Conservation (phyloP, 1,284 basidiomycete genomes). For the Papiliotrema flavescens region DNA sequence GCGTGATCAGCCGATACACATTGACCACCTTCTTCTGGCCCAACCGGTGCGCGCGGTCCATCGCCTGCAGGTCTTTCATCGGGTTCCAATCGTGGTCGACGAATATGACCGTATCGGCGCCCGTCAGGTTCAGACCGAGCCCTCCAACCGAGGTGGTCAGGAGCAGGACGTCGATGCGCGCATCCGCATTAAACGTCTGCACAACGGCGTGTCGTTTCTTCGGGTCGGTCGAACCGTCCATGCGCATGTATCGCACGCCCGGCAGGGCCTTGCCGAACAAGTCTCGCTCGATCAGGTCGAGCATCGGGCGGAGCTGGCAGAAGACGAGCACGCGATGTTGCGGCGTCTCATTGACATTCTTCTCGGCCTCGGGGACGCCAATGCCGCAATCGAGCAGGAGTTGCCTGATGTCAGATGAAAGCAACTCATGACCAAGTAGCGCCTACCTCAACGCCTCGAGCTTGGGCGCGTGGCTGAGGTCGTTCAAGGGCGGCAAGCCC, state of each 20-base stretch:
- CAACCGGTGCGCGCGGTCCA: constrained; percentile 97
- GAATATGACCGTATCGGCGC: constrained; percentile 98
- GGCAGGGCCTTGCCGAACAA: constrained; percentile 92
- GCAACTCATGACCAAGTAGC: constrained; percentile 3
- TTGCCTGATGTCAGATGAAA: constrained; percentile 61
- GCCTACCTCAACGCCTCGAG: constrained; percentile 79
- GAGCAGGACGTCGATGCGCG: constrained; percentile 93
- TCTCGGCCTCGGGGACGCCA: constrained; percentile 56
- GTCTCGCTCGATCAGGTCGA: constrained; percentile 94
- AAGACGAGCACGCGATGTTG: constrained; percentile 98
- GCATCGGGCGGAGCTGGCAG: constrained; percentile 99
- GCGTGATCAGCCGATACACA: constrained; percentile 94
- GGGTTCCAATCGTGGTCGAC: constrained; percentile 99
- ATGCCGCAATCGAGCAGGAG: constrained; percentile 92
- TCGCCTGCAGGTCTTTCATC: constrained; percentile 99
- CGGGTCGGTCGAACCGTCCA: constrained; percentile 86
- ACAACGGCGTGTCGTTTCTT: constrained; percentile 92
- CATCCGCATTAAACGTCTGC: constrained; percentile 96
- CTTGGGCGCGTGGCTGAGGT: constrained; percentile 91
- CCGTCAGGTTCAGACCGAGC: constrained; percentile 90
- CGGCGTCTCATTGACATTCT: constrained; percentile 58
- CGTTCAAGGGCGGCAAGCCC: constrained; percentile 54
- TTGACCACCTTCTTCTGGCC: constrained; percentile 99
- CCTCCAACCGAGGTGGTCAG: constrained; percentile 97
- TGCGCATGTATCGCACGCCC: constrained; percentile 92